Percentiles rank a stretch among this genome's conserved stretches.
These are phyloP conservation scores for Phytophthora pseudosyringae DNA, from an alignment of 352 stramenopile species.

Conservation along the genomic window DNA sequence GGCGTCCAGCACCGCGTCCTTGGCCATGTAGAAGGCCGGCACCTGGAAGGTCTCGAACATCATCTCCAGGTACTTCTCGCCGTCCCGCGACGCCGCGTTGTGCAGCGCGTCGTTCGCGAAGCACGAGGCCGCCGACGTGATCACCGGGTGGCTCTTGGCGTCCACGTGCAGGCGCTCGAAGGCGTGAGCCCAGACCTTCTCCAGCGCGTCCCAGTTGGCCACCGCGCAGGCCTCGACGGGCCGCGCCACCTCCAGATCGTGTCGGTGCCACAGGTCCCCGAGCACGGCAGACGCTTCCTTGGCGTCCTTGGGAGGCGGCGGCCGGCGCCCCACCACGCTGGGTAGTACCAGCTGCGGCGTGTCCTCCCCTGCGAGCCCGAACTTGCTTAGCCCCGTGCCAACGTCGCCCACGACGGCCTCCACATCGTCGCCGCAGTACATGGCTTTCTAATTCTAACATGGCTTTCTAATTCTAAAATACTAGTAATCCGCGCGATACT, in stretches of 20 bases:
- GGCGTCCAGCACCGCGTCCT: slow-evolving; percentile 89
- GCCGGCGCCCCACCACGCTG: slow-evolving; percentile 63
- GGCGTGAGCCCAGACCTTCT: slow-evolving; percentile 82
- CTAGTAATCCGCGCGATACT: background rate
- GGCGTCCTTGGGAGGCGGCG: slow-evolving; percentile 20
- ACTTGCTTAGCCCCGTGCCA: slow-evolving; percentile 91
- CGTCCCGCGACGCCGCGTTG: slow-evolving; percentile 60
- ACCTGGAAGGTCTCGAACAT: slow-evolving; percentile 94
- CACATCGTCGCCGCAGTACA: slow-evolving; percentile 98
- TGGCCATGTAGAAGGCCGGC: slow-evolving; percentile 91
- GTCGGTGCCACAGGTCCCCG: slow-evolving; percentile 62
- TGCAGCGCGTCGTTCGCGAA: slow-evolving; percentile 76
- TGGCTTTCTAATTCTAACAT: slow-evolving; percentile 67
- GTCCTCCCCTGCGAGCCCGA: slow-evolving; percentile 96
- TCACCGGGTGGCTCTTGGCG: slow-evolving; percentile 74
- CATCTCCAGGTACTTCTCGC: slow-evolving; percentile 88
- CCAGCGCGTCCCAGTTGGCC: slow-evolving; percentile 86
- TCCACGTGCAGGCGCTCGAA: slow-evolving; percentile 79
- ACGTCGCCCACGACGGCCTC: slow-evolving; percentile 96
- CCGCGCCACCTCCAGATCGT: slow-evolving; percentile 64
- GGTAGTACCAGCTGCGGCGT: slow-evolving; percentile 91
- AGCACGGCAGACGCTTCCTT: slow-evolving; percentile 36
- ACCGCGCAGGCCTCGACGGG: slow-evolving; percentile 67
- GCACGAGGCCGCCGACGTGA: slow-evolving; percentile 76
- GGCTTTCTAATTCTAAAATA: background rate